Evolutionary conservation across 2,329 filamentous ascomycete genomes (phyloP), one percentile per base, ranked within the genome.

Genomic region (Cordyceps sp.): DNA sequence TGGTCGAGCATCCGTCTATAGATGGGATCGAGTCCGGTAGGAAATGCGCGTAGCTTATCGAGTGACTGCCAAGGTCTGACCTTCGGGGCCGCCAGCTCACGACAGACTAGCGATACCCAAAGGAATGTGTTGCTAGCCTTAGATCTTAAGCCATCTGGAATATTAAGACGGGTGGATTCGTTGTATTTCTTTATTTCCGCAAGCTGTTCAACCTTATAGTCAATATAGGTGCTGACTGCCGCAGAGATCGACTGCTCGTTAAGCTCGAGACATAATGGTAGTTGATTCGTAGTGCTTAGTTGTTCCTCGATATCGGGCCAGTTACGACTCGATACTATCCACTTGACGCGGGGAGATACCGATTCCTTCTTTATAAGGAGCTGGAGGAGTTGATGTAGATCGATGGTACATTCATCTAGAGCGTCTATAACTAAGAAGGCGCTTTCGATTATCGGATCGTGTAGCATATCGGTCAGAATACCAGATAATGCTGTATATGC

Each of bases 291-390:
- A 5, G 10, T 14, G 13, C 39, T 37, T 5, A 64, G 38, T 1
- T 31, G 24, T 18, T 49, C 36, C 31, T 59, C 45, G 27, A 66
- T 61, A 0, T 43, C 38, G 0, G 35, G 40, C 43, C 37, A 46
- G 18, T 62, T 61, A 4, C 62, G 61, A 32, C 62, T 65, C 0
- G 58, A 58, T 0, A 60, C 36, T 13, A 66, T 35, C 53, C 57
- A 63, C 37, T 59, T 66, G 2, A 53, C 41, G 9, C 18, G 9
- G 1, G 36, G 33, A 10, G 39, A 46, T 0, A 30, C 38, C 1
- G 36, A 34, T 6, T 39, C 46, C 0, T 33, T 37, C 20, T 45
- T 31, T 12, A 40, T 30, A 29, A 63, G 49, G 10, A 60, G 37
- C 1, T 50, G 29, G 10, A 65, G 42, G 4, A 65, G 53, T 25